A percentile compares a stretch with the other conserved stretches of the same genome.
Evolutionary conservation across 1,139 yeast species (phyloP).

Genomic region (Lizanozyma gosingica): DNA sequence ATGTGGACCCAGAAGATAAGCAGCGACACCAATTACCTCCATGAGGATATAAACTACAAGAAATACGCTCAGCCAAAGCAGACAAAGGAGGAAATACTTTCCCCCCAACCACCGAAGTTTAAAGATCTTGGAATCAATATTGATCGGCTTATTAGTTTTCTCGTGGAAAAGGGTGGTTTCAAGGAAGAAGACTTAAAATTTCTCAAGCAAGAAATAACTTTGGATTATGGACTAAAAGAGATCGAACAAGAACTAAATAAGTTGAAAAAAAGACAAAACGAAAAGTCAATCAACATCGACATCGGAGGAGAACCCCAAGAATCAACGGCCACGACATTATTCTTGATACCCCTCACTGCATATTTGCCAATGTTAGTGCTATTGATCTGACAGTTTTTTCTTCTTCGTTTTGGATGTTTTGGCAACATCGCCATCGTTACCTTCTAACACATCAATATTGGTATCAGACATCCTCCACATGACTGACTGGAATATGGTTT

Average conservation of each 20-base stretch:
- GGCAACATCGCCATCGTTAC: neutral
- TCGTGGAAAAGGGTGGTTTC: neutral
- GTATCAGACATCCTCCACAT: conserved; percentile 67
- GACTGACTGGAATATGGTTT: conserved; percentile 60
- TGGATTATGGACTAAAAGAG: neutral
- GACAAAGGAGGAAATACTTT: neutral
- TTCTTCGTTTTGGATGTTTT: neutral
- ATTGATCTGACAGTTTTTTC: neutral
- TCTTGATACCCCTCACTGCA: too few relatives aligned
- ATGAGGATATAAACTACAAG: neutral
- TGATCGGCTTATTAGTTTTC: neutral
- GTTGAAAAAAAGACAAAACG: neutral
- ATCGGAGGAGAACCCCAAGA: neutral
- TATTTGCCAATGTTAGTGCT: neutral
- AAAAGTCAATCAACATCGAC: neutral
- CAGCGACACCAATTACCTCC: neutral
- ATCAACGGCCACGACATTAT: too few relatives aligned
- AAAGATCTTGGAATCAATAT: neutral
- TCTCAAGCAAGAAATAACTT: neutral
- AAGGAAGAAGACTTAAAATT: neutral
- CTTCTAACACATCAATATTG: conserved; percentile 36
- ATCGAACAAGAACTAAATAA: neutral
- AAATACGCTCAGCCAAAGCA: neutral
- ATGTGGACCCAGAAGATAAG: neutral
- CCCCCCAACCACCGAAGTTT: neutral